Percentiles rank a stretch among this genome's conserved stretches.
Conservation (phyloP, 345 rosid species). For the Eutrema yunnanense region DNA sequence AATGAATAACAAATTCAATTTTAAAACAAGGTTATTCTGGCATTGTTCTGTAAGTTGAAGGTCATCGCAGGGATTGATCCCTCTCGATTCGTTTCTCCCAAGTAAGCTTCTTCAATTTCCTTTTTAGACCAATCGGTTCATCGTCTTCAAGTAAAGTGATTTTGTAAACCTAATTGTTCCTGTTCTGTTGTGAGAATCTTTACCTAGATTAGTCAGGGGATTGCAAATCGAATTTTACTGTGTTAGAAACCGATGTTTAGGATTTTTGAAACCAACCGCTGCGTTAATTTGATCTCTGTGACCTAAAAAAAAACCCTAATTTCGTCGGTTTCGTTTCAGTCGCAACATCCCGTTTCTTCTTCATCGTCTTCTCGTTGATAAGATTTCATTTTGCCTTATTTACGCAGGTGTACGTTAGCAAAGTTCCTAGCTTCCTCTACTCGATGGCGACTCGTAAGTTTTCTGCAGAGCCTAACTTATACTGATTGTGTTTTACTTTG, state of each 20-base stretch:
- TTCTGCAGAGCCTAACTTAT: background rate
- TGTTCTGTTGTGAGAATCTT: background rate
- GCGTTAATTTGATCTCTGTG: background rate
- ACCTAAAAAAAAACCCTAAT: slow-evolving; percentile 2
- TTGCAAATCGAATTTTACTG: background rate
- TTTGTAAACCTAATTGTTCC: background rate
- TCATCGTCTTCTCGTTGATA: background rate
- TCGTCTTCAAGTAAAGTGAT: background rate
- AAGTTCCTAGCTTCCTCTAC: background rate
- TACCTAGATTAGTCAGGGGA: background rate
- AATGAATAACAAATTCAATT: too few species aligned
- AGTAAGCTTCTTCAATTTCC: background rate
- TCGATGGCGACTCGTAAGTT: slow-evolving; percentile 29
- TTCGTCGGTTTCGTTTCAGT: background rate
- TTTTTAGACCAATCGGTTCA: background rate
- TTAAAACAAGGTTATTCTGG: too few species aligned
- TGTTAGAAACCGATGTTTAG: background rate
- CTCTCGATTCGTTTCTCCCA: slow-evolving; percentile 3
- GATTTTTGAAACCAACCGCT: background rate
- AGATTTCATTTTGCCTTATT: background rate
- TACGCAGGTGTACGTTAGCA: slow-evolving; percentile 5
- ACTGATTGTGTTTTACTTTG: background rate
- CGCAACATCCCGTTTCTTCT: background rate
- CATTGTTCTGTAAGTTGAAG: too few species aligned
- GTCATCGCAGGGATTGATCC: too few species aligned